Evolutionary conservation across 164 flowering plant genomes (phyloP).

Genomic region (Tetracentron sinense): DNA sequence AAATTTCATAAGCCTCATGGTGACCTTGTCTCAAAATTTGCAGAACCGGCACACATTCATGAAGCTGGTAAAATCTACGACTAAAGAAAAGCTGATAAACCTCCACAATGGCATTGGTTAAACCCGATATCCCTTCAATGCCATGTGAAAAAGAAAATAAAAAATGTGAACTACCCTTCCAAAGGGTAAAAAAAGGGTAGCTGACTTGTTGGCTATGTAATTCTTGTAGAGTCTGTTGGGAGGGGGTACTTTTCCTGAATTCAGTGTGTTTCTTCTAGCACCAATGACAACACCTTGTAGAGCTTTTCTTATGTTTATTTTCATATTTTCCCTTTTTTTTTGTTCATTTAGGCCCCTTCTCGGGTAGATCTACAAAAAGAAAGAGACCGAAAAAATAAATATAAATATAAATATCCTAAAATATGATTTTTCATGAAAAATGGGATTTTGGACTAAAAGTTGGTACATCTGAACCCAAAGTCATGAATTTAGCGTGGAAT

Average conservation of each 20-base stretch:
- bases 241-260: slow-evolving; percentile 11
- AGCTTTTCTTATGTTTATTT: slow-evolving; percentile 12
- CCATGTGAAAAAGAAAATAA: slow-evolving; percentile 3
- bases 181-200: slow-evolving; percentile 5
- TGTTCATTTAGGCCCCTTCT: slow-evolving; percentile 17
- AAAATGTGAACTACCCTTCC: not conserved
- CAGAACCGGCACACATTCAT: slow-evolving; percentile 89
- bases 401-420: too few relatives aligned
- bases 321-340: not conserved
- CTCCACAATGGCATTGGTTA: slow-evolving; percentile 14
- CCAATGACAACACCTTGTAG: slow-evolving; percentile 15
- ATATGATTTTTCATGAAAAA: too few relatives aligned
- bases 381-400: too few relatives aligned
- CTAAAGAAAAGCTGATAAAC: slow-evolving; percentile 28
- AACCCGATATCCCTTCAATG: slow-evolving; percentile 1
- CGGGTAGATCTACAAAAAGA: too few relatives aligned
- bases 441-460: too few relatives aligned
- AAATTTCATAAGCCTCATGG: not conserved
- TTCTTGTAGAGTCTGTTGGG: slow-evolving; percentile 21
- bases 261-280: slow-evolving; percentile 13
- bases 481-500: too few relatives aligned
- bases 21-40: slow-evolving; percentile 18
- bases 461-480: too few relatives aligned
- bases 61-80: slow-evolving; percentile 92
- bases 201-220: slow-evolving; percentile 27